Evolutionary conservation across 495 filamentous ascomycete genomes (phyloP).

Genomic region (Aspergillus kassunensis): DNA sequence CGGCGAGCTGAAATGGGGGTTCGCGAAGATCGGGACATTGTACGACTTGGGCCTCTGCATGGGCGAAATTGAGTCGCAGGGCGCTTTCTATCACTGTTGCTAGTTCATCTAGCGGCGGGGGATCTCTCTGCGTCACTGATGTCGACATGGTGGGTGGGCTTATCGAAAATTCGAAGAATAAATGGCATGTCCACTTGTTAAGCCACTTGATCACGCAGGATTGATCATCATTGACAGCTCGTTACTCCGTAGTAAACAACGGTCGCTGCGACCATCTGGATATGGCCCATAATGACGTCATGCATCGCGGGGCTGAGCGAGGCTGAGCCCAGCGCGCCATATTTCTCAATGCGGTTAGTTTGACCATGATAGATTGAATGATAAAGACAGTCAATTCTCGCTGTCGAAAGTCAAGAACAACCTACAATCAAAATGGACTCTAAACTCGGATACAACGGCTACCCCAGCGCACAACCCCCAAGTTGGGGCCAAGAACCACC

Average conservation of each 20-base stretch:
- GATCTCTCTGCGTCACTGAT: neutral
- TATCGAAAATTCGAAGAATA: neutral
- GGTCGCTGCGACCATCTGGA: too few species aligned
- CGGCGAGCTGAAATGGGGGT: constrained; percentile 34
- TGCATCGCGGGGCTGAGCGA: neutral
- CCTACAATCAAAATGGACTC: neutral
- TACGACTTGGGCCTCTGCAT: constrained; percentile 21
- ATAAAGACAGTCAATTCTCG: too few species aligned
- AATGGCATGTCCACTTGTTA: too few species aligned
- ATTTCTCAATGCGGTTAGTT: neutral
- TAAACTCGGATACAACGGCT: neutral
- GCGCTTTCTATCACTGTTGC: constrained; percentile 16
- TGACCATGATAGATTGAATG: too few species aligned
- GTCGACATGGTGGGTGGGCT: neutral
- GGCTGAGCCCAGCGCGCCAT: neutral
- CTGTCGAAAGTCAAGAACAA: neutral
- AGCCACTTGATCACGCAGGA: too few species aligned
- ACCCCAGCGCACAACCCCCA: neutral
- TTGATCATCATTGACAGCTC: too few species aligned
- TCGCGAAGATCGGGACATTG: constrained; percentile 34
- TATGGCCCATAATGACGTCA: too few species aligned
- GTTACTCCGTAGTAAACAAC: too few species aligned
- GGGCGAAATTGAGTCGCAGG: constrained; percentile 26
- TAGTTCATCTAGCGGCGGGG: constrained; percentile 28
- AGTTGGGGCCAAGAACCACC: neutral